These are phyloP conservation scores for Massariosphaeria phaeospora DNA, from an alignment of 495 filamentous ascomycete genomes.

Conservation along the genomic window DNA sequence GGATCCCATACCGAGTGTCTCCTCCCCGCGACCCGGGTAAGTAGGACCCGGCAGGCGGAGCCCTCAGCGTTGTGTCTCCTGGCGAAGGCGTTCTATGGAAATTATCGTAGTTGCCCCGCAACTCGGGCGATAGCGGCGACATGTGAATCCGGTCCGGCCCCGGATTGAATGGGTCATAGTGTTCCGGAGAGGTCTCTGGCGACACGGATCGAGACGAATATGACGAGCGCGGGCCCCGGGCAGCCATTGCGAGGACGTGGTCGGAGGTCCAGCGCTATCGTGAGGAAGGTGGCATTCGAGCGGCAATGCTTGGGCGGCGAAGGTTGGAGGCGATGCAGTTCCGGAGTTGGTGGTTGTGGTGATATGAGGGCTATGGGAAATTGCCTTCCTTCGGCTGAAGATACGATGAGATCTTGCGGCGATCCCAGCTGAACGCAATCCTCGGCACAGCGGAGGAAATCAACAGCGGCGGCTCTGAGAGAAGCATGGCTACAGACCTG, in stretches of 20 bases:
- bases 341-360: not conserved
- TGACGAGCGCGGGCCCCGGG: slow-evolving; percentile 1
- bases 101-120: not conserved
- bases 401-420: not conserved
- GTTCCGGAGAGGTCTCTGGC: slow-evolving; percentile 2
- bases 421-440: not conserved
- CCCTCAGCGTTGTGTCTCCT: not conserved
- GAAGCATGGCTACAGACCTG: not conserved
- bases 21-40: not conserved
- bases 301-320: not conserved
- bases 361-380: not conserved
- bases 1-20: not conserved
- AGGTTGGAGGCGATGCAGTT: not conserved
- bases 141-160: slow-evolving; percentile 29
- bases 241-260: slow-evolving; percentile 14
- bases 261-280: slow-evolving; percentile 2
- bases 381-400: not conserved
- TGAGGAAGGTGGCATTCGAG: not conserved
- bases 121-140: slow-evolving; percentile 7
- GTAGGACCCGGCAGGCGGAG: not conserved
- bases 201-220: slow-evolving; percentile 9
- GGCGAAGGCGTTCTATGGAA: not conserved
- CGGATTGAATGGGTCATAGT: slow-evolving; percentile 27
- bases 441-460: not conserved
- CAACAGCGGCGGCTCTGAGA: not conserved